Base-by-base conservation (phyloP, 2,329 filamentous ascomycete genomes). In the Dothistroma pini region DNA sequence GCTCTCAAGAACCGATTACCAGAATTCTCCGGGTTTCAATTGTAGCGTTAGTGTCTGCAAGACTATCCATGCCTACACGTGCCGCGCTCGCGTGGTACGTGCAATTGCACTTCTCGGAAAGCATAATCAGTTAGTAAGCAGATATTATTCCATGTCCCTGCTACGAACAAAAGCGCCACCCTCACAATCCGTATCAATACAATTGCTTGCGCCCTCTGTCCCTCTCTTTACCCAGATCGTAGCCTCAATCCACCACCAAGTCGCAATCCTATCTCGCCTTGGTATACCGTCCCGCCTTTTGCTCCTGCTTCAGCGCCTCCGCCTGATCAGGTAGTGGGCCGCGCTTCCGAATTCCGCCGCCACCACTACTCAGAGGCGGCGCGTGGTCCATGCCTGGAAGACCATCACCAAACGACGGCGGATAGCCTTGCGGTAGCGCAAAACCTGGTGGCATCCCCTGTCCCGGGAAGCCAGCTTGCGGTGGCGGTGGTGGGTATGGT, bases 241-340 rank as follows among this genome's bases (percentile, higher is more conserved):
- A 6, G 11, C 11, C 35, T 38, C 6, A 38, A 12, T 10, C 14
- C 14, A 9, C 21, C 21, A 3, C 11, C 22, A 44, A 4, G 19
- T 19, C 38, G 9, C 8, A n/a, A 50, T 21, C 12, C 56, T 63
- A 66, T 32, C 64, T 57, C 14, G 78, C 72, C 66, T 75, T 77
- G 49, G 78, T 73, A 69, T 79, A 84, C 66, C 80, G 76, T 11
- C 81, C 81, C 64, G 79, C 78, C 64, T 83, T 83, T 80, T 93
- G 91, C 75, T 93, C 90, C 74, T 88, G 85, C 68, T 87, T 84
- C 68, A 96, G 76, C 68, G 89, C 93, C 73, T 95, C 91, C 71
- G 90, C 86, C 76, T 96, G 91, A 72, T 90, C 93, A 0, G 91
- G 91, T 49, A 96, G 76, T 9, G 90, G 91, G 6, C 84, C 90